A percentile compares a stretch with the other conserved stretches of the same genome.
Conservation (phyloP, 176 grass and related monocot genomes). For the Sorghum bicolor region DNA sequence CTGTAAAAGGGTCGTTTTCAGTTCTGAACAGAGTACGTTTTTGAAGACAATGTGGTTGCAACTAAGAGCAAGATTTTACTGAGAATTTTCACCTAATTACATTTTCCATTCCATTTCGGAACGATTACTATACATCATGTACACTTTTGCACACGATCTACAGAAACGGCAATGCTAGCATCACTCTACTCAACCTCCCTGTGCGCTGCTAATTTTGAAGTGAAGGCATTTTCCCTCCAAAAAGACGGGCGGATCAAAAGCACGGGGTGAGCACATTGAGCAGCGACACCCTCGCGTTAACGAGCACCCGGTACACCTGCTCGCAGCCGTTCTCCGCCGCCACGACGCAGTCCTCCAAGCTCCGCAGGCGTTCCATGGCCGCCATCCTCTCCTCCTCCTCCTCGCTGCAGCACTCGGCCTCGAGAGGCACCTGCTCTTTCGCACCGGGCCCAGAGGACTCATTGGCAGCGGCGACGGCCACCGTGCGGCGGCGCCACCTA, state of each 20-base stretch:
- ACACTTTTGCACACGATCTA: not conserved
- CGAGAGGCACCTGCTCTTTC: not conserved
- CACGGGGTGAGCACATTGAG: conserved; percentile 60
- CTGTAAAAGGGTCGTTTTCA: not conserved
- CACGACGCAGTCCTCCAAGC: conserved; percentile 48
- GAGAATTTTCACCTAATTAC: conserved; percentile 3
- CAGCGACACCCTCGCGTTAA: conserved; percentile 61
- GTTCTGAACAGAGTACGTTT: not conserved
- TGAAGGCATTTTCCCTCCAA: not conserved
- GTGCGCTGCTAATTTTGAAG: not conserved
- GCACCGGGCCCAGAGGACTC: not conserved
- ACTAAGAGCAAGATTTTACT: not conserved
- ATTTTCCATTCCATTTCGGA: conserved; percentile 8
- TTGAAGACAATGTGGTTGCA: not conserved
- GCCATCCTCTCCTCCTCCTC: conserved; percentile 54
- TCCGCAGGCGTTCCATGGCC: conserved; percentile 44
- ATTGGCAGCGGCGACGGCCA: conserved; percentile 17
- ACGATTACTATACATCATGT: conserved; percentile 32
- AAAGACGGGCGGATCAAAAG: conserved; percentile 26
- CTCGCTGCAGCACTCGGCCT: conserved; percentile 30
- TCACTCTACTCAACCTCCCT: not conserved
- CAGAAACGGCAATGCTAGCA: not conserved
- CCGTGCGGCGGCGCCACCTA: conserved; percentile 53
- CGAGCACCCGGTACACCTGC: conserved; percentile 57
- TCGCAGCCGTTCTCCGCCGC: conserved; percentile 56